Evolutionary conservation across 176 grass and related monocot species (phyloP).

Genomic region (Phyllostachys edulis): DNA sequence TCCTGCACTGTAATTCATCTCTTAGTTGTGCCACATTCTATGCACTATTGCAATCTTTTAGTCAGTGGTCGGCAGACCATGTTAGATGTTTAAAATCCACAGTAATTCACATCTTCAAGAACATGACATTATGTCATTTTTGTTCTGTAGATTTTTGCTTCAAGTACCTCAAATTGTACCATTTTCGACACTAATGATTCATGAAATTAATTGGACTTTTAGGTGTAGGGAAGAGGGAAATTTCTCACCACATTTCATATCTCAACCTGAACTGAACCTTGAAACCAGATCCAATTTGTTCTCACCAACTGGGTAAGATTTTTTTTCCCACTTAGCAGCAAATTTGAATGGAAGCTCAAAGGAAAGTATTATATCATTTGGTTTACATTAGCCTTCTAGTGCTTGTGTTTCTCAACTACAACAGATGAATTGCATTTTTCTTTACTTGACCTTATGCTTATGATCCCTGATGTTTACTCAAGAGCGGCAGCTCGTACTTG

Average conservation of each 20-base stretch:
- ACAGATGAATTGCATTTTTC: background rate
- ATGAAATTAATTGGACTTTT: background rate
- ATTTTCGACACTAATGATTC: background rate
- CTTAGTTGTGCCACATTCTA: background rate
- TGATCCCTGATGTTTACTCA: constrained; percentile 21
- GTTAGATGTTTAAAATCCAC: constrained; percentile 33
- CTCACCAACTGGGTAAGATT: no score
- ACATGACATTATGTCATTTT: background rate
- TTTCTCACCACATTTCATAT: background rate
- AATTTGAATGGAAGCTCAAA: no score
- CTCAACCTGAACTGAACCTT: background rate
- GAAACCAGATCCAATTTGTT: background rate
- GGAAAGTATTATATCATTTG: background rate
- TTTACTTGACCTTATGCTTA: constrained; percentile 18
- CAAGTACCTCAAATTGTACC: background rate
- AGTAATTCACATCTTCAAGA: background rate
- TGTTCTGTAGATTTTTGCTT: background rate
- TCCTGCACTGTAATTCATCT: background rate
- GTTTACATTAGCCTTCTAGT: background rate
- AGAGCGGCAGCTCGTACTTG: constrained; percentile 15
- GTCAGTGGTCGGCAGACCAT: background rate
- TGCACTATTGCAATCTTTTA: constrained; percentile 4
- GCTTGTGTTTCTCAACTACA: constrained; percentile 5
- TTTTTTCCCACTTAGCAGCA: no score
- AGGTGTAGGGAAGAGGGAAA: background rate